Evolutionary conservation across 805 yeast species (phyloP).

Genomic region (Wickerhamiella dianesei): DNA sequence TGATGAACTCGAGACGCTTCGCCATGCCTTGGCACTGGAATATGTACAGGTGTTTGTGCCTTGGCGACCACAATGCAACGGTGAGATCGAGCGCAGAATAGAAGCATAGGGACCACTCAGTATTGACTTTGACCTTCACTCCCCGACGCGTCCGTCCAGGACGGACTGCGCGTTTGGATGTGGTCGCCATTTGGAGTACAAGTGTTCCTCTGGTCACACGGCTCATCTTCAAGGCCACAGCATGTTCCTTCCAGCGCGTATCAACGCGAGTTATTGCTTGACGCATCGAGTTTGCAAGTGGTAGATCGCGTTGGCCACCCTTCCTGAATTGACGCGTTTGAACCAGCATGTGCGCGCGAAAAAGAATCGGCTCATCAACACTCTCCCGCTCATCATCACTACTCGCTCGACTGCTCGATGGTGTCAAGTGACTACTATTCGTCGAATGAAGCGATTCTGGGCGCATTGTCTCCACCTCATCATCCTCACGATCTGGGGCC

Average conservation of each 20-base stretch:
- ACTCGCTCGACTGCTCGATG: background rate
- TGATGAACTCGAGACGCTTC: background rate
- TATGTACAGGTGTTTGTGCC: background rate
- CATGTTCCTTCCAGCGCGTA: slow-evolving; percentile 71
- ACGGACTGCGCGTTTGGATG: slow-evolving; percentile 5
- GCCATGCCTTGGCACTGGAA: slow-evolving; percentile 1
- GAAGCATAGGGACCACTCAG: slow-evolving; percentile 32
- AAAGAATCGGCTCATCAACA: slow-evolving; percentile 22
- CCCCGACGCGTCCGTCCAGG: background rate
- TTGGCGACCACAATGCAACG: slow-evolving; percentile 35
- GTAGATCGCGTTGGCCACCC: slow-evolving; percentile 3
- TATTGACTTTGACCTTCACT: slow-evolving; percentile 16
- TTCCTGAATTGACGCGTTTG: slow-evolving; percentile 29
- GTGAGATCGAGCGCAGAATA: slow-evolving; percentile 63
- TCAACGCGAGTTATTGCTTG: slow-evolving; percentile 34
- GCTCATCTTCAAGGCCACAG: slow-evolving; percentile 46
- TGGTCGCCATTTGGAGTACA: slow-evolving; percentile 20
- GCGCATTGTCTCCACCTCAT: background rate
- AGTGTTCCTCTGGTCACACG: background rate
- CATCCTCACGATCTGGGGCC: too few species aligned
- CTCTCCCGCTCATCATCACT: background rate
- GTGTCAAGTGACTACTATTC: background rate
- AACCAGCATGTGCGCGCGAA: slow-evolving; percentile 56
- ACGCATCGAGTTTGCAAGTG: slow-evolving; percentile 23
- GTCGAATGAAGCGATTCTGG: background rate